Percentiles rank a stretch among this genome's conserved stretches.
Evolutionary conservation across 2,329 filamentous ascomycete species (phyloP).

Genomic region (Pseudopithomyces maydicus): DNA sequence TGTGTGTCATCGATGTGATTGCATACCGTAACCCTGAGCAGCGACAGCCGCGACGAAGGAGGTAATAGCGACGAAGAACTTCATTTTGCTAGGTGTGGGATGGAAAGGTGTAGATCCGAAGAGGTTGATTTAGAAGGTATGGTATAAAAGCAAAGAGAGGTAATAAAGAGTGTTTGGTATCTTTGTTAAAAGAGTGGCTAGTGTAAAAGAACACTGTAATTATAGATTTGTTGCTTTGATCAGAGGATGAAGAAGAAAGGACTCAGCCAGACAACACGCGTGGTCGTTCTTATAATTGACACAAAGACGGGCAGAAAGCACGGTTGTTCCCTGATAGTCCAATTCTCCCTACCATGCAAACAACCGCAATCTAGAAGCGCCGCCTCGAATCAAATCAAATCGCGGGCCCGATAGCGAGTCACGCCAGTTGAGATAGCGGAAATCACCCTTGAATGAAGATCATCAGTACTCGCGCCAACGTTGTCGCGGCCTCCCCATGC

Average conservation of each 20-base stretch:
- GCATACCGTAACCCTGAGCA: slow-evolving; percentile 24
- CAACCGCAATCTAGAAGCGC: background rate
- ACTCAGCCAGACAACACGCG: slow-evolving; percentile 4
- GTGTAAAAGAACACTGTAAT: slow-evolving; percentile 31
- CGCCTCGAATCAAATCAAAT: background rate
- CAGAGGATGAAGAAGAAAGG: slow-evolving; percentile 22
- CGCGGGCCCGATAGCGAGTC: slow-evolving; percentile 1
- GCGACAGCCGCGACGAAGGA: slow-evolving; percentile 30
- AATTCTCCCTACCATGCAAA: slow-evolving; percentile 1
- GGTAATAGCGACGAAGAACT: slow-evolving; percentile 37
- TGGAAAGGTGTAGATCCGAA: slow-evolving; percentile 11
- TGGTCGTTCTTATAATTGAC: slow-evolving; percentile 21
- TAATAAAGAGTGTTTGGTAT: slow-evolving; percentile 15
- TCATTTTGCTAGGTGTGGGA: slow-evolving; percentile 27
- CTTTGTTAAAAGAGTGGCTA: slow-evolving; percentile 36
- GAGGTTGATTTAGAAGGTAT: slow-evolving; percentile 10
- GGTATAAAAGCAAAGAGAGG: slow-evolving; percentile 17
- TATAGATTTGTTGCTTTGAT: slow-evolving; percentile 9
- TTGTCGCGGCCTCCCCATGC: background rate
- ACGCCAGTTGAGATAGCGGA: slow-evolving; percentile 3
- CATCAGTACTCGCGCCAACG: background rate
- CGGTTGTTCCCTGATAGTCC: background rate
- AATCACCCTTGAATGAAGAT: slow-evolving; percentile 9
- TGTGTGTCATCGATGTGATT: background rate
- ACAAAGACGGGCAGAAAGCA: slow-evolving; percentile 1